Evolutionary conservation across 2,329 filamentous ascomycete species (phyloP).

Genomic region (Fusarium equiseti): DNA sequence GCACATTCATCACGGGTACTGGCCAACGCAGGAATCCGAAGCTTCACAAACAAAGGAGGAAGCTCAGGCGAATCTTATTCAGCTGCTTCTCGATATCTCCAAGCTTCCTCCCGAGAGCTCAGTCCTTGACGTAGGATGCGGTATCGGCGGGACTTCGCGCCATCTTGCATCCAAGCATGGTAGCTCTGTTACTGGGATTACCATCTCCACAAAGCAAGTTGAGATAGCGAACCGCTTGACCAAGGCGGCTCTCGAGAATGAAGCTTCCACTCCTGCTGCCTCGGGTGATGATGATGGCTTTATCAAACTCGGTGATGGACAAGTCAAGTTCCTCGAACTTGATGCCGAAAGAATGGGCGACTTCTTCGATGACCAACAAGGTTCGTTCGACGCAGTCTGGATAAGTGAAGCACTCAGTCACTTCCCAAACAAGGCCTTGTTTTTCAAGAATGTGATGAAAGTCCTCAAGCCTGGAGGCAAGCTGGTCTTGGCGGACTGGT

Average conservation of each 20-base stretch:
- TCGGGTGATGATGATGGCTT: constrained; percentile 52
- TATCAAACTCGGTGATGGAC: constrained; percentile 57
- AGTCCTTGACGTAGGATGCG: constrained; percentile 71
- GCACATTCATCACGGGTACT: constrained; percentile 74
- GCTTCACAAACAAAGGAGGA: constrained; percentile 66
- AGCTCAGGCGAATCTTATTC: constrained; percentile 69
- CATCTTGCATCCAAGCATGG: constrained; percentile 64
- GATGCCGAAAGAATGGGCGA: constrained; percentile 72
- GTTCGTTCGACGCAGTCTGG: constrained; percentile 68
- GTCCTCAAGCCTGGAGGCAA: constrained; percentile 63
- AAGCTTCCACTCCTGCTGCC: constrained; percentile 20
- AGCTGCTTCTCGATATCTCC: constrained; percentile 61
- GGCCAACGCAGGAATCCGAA: constrained; percentile 60
- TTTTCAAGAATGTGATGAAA: constrained; percentile 65
- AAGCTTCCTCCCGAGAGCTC: constrained; percentile 41
- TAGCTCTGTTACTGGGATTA: constrained; percentile 69
- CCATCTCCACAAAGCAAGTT: constrained; percentile 70
- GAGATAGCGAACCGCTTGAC: constrained; percentile 68
- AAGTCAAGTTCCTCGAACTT: constrained; percentile 67
- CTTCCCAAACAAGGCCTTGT: constrained; percentile 69
- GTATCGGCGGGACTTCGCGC: constrained; percentile 69
- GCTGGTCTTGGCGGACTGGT: constrained; percentile 72
- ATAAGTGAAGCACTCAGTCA: constrained; percentile 72
- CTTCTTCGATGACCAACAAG: constrained; percentile 57
- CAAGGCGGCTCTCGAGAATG: constrained; percentile 43